Percentiles rank a stretch among this genome's conserved stretches.
phyloP scores from a whole-genome alignment of 1,139 yeast genomes.

The Saccharomyces hybrid region DNA sequence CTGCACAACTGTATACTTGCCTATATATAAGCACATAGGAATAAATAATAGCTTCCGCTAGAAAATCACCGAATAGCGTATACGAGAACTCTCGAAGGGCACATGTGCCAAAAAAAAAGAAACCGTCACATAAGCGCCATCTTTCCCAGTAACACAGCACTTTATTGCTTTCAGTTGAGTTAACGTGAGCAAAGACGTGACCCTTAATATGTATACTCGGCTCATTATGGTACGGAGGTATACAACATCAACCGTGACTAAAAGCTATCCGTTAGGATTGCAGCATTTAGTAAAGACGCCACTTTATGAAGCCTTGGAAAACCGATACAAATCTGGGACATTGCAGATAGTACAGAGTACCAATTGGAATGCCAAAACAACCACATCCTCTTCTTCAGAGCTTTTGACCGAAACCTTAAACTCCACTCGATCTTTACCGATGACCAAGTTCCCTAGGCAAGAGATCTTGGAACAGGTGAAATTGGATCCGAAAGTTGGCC shows the following conservation, averaged over 20 bases:
- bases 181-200: too few relatives aligned
- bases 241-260: background rate
- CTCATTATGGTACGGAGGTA: background rate
- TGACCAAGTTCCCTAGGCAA: slow-evolving; percentile 16
- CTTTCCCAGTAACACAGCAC: too few relatives aligned
- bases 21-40: background rate
- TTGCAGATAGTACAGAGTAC: background rate
- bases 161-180: background rate
- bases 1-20: background rate
- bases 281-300: background rate
- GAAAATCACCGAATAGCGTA: background rate
- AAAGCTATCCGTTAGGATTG: background rate
- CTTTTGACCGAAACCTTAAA: slow-evolving; percentile 8
- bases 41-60: background rate
- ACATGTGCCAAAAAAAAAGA: too few relatives aligned
- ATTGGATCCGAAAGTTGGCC: slow-evolving; percentile 16
- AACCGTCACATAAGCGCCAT: too few relatives aligned
- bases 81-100: background rate
- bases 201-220: background rate
- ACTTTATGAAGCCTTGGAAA: background rate
- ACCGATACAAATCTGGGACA: background rate
- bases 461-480: slow-evolving; percentile 15
- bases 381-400: background rate
- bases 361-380: background rate
- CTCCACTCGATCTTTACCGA: slow-evolving; percentile 18